Evolutionary conservation across 225 moss, liverwort and hornwort species (phyloP), one percentile per base, ranked within the genome.

Genomic region (Anthoceros angustus): DNA sequence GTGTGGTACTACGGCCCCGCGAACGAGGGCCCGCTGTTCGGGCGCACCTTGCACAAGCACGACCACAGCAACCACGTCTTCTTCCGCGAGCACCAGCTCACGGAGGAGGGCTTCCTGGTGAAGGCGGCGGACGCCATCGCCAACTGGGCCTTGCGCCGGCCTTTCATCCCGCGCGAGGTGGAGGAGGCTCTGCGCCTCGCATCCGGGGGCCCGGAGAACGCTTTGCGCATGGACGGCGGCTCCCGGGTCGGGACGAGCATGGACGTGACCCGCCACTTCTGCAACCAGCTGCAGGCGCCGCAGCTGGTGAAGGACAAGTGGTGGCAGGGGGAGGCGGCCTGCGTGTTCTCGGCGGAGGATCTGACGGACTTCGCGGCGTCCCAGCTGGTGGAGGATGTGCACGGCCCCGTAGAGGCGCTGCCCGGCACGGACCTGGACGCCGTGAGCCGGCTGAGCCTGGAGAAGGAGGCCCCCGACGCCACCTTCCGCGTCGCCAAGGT

Each of bases 361-460:
- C 49, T 50, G 49, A 20, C 49, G 16, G 49, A 50, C 14, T 50
- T 50, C 49, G 49, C 20, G 49, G 49, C 49, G 8, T 5, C 49
- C 16, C 16, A 50, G 49, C 49, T 50, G 49, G 49, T 43, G 49
- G 16, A 20, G 10, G 16, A 4, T 14, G 9, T 14, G 8, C 49
- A 20, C 6, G 8, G 10, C 49, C 6, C 3, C 6, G 49, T 50
- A 20, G 49, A 50, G 5, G 49, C 49, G 49, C 49, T 50, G 8
- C 49, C 49, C 49, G 49, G 49, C 16, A 50, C 49, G 16, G 49
- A 50, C 49, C 15, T 50, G 49, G 49, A 50, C 49, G 49, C 49
- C 16, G 49, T 50, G 49, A 14, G 49, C 6, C 8, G 49, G 8
- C 49, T 50, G 49, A 20, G 20, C 49, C 16, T 14, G 49, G 49